Evolutionary conservation across 495 filamentous ascomycete species (phyloP), one percentile per base, ranked within the genome.

Genomic region (Hypoxylon lienhwacheense): DNA sequence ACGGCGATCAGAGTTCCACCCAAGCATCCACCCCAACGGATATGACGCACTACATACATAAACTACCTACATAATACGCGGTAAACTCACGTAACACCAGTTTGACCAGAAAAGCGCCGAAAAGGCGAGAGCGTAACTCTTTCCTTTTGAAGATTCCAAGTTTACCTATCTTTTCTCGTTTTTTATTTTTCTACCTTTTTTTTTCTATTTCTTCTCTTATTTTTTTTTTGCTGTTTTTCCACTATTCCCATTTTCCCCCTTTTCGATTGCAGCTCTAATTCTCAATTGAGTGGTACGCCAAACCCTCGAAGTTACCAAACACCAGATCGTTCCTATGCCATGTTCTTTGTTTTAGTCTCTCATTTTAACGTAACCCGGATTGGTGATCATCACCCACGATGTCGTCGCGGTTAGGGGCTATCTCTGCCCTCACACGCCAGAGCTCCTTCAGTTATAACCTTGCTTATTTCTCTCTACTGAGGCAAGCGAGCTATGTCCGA

Each of bases 21-120:
- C 16, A n/a, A n/a, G 28, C 19, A n/a, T 24, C 49, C 49, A 37
- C 47, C 37, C 22, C 43, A 43, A 20, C 24, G 51, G 51, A 14
- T 61, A 61, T 55, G 53, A 55, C 58, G 58, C 47, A 55, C 45
- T 55, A 24, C 37, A 61, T 55, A 41, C 45, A 21, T 6, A 53
- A 33, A 29, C 16, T 19, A 14, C n/a, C 26, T 31, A 11, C 21
- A 29, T 59, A 49, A 24, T 34, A 41, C 39, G 22, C n/a, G 42
- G 35, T 25, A 7, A 24, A n/a, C n/a, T n/a, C n/a, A n/a, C n/a
- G n/a, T n/a, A 44, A 44, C 44, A 50, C 56, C 46, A 43, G 47
- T 60, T 48, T 48, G 45, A 19, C 40, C 50, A 55, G 28, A 51
- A 42, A 61, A 47, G 50, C 57, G 50, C 51, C 50, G 51, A 51